Evolutionary conservation across 202 grass and related monocot species (phyloP), one percentile per base, ranked within the genome.

Genomic region (Schoenoplectus tabernaemontani): DNA sequence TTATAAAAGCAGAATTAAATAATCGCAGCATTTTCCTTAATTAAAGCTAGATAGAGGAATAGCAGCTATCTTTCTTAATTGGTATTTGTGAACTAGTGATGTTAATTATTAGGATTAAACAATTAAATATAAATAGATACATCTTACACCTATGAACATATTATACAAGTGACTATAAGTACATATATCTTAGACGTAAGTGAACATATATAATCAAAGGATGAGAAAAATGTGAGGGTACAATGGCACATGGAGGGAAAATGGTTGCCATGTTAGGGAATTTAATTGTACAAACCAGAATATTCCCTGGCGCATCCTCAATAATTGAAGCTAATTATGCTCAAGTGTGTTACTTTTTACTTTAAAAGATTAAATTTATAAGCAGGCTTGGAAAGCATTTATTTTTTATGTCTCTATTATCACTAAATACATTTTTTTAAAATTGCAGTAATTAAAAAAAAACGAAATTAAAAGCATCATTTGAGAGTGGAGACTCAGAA

Each of bases 241-340:
- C 15, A 75, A 34, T 72, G 46, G 47, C 70, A 54, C 70, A 36
- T 75, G 70, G 70, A 36, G 16, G 19, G 70, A 54, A 54, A 75
- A 75, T 75, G 70, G 70, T 34, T 75, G 70, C 24, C 70, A 75
- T 32, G 58, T 73, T 73, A 73, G 44, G 43, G 46, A 75, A 36
- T 19, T 75, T 15, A 75, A 75, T 75, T 54, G 7, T 48, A 30
- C 12, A 72, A 69, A 68, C 8, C 2, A 43, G 9, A 44, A 16
- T 68, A 42, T 43, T 68, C 38, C 38, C 43, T 38, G n/a, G 38
- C 2, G 19, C n/a, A 43, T 0, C 13, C 30, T 75, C 70, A 75
- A 54, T 75, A 16, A 75, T 75, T 73, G 24, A 53, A 34, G 24
- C 44, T 73, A 73, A 24, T 74, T 74, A 53, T 54, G 70, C 28